phyloP scores from a whole-genome alignment of 1,139 yeast genomes.

The Pichia inconspicua region DNA sequence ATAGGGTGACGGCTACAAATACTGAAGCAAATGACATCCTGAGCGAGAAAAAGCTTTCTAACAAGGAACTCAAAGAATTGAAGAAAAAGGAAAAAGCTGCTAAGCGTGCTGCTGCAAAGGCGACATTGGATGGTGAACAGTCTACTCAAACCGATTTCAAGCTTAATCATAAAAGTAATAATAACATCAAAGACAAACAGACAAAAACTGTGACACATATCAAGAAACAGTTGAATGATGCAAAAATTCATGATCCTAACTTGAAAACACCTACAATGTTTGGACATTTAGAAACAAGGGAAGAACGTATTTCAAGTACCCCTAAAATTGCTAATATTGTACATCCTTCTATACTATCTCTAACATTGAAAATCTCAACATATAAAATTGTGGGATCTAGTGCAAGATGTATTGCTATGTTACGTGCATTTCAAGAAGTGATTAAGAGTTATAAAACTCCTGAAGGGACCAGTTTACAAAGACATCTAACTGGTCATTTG shows the following conservation, averaged over 20 bases:
- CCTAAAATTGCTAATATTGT: constrained; percentile 61
- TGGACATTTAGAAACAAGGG: constrained; percentile 81
- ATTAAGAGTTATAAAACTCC: constrained; percentile 82
- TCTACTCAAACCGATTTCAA: constrained; percentile 25
- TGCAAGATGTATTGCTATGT: constrained; percentile 77
- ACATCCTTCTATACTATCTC: constrained; percentile 76
- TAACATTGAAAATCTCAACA: constrained; percentile 75
- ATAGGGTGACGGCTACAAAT: not conserved
- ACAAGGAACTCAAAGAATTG: constrained; percentile 79
- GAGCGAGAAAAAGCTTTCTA: constrained; percentile 39
- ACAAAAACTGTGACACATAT: constrained; percentile 40
- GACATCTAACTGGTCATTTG: constrained; percentile 82
- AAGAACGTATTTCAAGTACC: constrained; percentile 63
- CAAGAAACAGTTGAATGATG: constrained; percentile 49
- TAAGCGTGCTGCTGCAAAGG: constrained; percentile 67
- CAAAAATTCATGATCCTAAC: constrained; percentile 38
- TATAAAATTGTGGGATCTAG: constrained; percentile 87
- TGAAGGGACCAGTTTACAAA: constrained; percentile 70
- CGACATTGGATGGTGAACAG: constrained; percentile 23
- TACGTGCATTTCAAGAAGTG: constrained; percentile 75
- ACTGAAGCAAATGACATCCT: not conserved
- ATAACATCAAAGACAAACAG: constrained; percentile 7
- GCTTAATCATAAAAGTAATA: not conserved
- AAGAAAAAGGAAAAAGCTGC: constrained; percentile 89
- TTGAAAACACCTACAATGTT: constrained; percentile 58